Evolutionary conservation across 2,329 filamentous ascomycete species (phyloP).

Genomic region (Pseudopyricularia cyperi): DNA sequence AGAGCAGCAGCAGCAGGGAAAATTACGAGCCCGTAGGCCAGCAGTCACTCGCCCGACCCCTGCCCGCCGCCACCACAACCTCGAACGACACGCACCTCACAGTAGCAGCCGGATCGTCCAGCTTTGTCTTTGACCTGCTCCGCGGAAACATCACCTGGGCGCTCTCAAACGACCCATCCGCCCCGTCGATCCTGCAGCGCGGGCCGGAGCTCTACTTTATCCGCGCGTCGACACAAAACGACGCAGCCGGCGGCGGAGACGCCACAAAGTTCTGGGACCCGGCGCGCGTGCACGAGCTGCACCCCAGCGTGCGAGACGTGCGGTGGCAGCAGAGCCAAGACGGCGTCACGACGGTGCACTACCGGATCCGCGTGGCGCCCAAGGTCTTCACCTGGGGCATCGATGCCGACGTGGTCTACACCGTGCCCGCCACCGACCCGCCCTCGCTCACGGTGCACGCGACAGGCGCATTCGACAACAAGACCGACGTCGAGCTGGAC

Average conservation of each 20-base stretch:
- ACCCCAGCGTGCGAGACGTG: conserved; percentile 5
- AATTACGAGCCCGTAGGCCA: not conserved
- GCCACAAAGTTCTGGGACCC: not conserved
- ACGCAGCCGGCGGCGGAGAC: not conserved
- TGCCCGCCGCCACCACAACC: not conserved
- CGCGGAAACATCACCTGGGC: not conserved
- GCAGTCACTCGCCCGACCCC: not conserved
- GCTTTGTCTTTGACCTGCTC: not conserved
- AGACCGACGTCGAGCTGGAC: conserved; percentile 23
- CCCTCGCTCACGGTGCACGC: conserved; percentile 12
- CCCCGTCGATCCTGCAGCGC: not conserved
- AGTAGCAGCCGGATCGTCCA: not conserved
- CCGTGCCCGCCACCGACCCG: conserved; percentile 21
- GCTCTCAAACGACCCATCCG: not conserved
- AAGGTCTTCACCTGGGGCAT: conserved; percentile 30
- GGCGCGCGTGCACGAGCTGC: not conserved
- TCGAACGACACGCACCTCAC: not conserved
- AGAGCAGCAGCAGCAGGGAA: not conserved
- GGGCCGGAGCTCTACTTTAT: not conserved
- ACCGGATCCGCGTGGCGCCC: conserved; percentile 28
- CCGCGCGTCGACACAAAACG: not conserved
- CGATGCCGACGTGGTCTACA: conserved; percentile 22
- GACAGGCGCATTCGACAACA: conserved; percentile 17
- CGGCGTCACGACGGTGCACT: conserved; percentile 15
- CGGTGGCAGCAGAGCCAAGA: conserved; percentile 6